These are phyloP conservation scores for Sclerotiophoma versabilis DNA, from an alignment of 2,329 filamentous ascomycete genomes.

Conservation along the genomic window DNA sequence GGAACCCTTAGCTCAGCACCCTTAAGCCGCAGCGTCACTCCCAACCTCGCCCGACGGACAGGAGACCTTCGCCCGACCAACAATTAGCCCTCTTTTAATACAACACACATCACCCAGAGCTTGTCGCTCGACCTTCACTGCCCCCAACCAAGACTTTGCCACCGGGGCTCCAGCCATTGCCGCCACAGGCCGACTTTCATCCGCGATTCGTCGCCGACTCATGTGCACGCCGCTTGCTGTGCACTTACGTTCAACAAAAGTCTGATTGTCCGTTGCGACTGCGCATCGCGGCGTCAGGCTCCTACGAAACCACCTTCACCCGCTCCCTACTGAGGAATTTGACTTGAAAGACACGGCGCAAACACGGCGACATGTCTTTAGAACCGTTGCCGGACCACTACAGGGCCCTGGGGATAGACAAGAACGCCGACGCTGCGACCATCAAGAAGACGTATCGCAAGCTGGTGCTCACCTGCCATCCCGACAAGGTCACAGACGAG, in stretches of 20 bases:
- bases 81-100: conserved; percentile 11
- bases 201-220: conserved; percentile 16
- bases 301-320: background rate
- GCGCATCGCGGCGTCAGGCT: conserved; percentile 14
- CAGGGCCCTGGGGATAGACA: conserved; percentile 74
- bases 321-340: background rate
- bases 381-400: conserved; percentile 76
- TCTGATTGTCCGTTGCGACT: conserved; percentile 2
- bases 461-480: conserved; percentile 85
- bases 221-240: conserved; percentile 21
- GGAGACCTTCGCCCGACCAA: conserved; percentile 7
- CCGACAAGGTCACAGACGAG: conserved; percentile 86
- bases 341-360: conserved; percentile 4
- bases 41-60: conserved; percentile 16
- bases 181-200: conserved; percentile 24
- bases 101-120: background rate
- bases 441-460: conserved; percentile 86
- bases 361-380: conserved; percentile 47
- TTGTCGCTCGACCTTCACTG: conserved; percentile 9
- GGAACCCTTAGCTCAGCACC: conserved; percentile 14
- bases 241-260: conserved; percentile 23
- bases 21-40: conserved; percentile 17
- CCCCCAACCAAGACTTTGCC: conserved; percentile 9
- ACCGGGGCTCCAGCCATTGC: conserved; percentile 21
- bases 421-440: conserved; percentile 71